Base-by-base conservation (phyloP, 768 basidiomycete species). In the Pisolithus marmoratus region DNA sequence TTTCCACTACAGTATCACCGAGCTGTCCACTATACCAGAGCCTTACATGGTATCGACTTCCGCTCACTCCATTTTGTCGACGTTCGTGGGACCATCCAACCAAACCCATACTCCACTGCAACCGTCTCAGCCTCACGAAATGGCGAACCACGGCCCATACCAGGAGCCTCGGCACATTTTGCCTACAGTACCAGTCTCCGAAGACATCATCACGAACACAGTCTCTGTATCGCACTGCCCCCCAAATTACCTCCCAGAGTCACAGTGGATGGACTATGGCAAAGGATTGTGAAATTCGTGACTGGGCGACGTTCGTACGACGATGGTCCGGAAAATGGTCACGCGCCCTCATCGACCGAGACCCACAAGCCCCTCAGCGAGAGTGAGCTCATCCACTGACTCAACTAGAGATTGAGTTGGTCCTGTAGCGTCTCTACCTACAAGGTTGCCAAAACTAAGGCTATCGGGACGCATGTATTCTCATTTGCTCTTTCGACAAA, bases 151-250 rank as follows among this genome's bases (percentile, higher is more conserved):
- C 75, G 80, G 29, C 81, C 84, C 0, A 74, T 80, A 1, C 74
- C 85, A 0, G 83, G 82, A 48, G 87, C 90, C 1, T 75, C 78
- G 27, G 64, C 79, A 4, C 90, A 92, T 61, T 92, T 92, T 60
- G 84, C 88, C 1, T 91, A 89, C 66, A 90, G 87, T 58, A 91
- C 89, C 0, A 88, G 85, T 0, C 73, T 92, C 19, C 72, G 89
- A 26, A 66, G 90, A 50, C 90, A 91, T 53, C 75, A 78, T 20
- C 69, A 70, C 0, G 82, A 85, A 19, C 71, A 74, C 0, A 56
- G 63, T 9, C 61, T 80, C 37, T 62, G 69, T 9, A 72, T 79
- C 17, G 78, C 81, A 24, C 66, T 74, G 8, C 66, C 73, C 5
- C 78, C 77, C 8, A 72, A 70, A 26, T 36, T 73, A 5, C 65